These are phyloP conservation scores for Citrus cavaleriei DNA, from an alignment of 345 rosid species.

Conservation along the genomic window DNA sequence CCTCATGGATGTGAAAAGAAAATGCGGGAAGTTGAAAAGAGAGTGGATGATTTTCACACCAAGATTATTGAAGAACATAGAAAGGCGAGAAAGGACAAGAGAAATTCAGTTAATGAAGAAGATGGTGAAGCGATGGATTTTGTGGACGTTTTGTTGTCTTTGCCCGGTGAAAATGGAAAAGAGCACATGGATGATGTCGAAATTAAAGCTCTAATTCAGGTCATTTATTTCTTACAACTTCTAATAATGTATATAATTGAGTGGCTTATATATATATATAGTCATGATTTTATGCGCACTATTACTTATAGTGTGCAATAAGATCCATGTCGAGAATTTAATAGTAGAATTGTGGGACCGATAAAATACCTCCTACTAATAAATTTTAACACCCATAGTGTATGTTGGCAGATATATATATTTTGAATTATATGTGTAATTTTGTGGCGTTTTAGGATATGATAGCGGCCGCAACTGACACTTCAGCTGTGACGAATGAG, in stretches of 20 bases:
- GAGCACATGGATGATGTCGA: conserved; percentile 67
- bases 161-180: conserved; percentile 73
- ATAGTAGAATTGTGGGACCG: too few relatives aligned
- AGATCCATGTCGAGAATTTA: too few relatives aligned
- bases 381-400: too few relatives aligned
- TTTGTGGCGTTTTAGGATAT: conserved; percentile 49
- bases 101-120: background rate
- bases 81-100: conserved; percentile 24
- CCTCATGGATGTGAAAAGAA: conserved; percentile 71
- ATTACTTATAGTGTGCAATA: too few relatives aligned
- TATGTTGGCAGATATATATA: too few relatives aligned
- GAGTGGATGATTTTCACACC: conserved; percentile 82
- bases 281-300: too few relatives aligned
- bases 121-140: conserved; percentile 56
- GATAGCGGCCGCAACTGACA: conserved; percentile 96
- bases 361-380: too few relatives aligned
- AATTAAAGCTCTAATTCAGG: conserved; percentile 92
- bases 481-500: conserved; percentile 93
- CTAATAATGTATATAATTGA: too few relatives aligned
- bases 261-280: too few relatives aligned
- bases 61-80: conserved; percentile 70
- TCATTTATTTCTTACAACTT: background rate
- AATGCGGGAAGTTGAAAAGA: conserved; percentile 83
- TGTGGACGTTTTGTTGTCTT: conserved; percentile 77
- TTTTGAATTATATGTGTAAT: too few relatives aligned